Percentiles rank a stretch among this genome's conserved stretches.
phyloP scores from a whole-genome alignment of 768 basidiomycete genomes.

The Kwoniella bestiolae region DNA sequence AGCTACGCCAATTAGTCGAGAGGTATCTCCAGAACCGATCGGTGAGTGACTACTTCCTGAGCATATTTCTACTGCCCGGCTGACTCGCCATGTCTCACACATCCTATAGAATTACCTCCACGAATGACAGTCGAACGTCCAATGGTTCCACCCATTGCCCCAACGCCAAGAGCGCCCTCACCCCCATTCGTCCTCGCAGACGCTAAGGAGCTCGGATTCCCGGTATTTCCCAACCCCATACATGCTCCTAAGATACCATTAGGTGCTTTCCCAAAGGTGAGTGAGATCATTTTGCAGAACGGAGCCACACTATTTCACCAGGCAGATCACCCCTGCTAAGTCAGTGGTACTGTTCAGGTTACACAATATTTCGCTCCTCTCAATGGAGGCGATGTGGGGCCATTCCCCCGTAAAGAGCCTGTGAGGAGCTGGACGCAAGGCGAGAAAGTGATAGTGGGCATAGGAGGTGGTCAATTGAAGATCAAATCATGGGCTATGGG shows the following conservation, averaged over 20 bases:
- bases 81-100: neutral
- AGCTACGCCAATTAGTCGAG: slow-evolving; percentile 21
- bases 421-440: slow-evolving; percentile 34
- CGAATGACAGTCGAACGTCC: slow-evolving; percentile 1
- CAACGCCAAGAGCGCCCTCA: slow-evolving; percentile 24
- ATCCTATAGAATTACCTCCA: slow-evolving; percentile 7
- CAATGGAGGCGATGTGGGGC: slow-evolving; percentile 42
- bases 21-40: slow-evolving; percentile 35
- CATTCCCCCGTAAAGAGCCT: slow-evolving; percentile 46
- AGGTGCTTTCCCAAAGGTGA: slow-evolving; percentile 44
- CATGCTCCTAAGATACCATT: slow-evolving; percentile 39
- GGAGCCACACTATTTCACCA: neutral
- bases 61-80: neutral
- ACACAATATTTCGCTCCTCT: slow-evolving; percentile 41
- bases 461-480: slow-evolving; percentile 44
- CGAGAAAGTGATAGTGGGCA: slow-evolving; percentile 28
- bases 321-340: no score
- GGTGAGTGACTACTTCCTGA: slow-evolving; percentile 28
- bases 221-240: slow-evolving; percentile 47
- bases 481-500: slow-evolving; percentile 42
- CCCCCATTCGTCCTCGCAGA: slow-evolving; percentile 44
- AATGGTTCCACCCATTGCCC: neutral
- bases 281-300: neutral
- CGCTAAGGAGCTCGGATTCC: slow-evolving; percentile 35
- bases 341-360: slow-evolving; percentile 20